A percentile compares a stretch with the other conserved stretches of the same genome.
These are phyloP conservation scores for Euclidium syriacum DNA, from an alignment of 345 rosid species.

Conservation along the genomic window DNA sequence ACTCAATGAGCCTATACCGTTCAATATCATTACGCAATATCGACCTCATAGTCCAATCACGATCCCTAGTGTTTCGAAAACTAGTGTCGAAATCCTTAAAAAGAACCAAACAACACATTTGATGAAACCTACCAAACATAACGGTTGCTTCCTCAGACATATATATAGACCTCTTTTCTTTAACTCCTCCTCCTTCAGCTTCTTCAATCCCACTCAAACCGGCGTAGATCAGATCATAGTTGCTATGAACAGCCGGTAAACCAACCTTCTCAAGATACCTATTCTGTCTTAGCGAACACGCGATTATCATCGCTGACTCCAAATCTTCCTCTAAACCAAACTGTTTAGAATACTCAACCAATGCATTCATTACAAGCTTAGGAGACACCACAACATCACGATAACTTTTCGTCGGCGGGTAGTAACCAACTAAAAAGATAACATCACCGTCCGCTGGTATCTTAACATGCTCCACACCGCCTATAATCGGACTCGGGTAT, in stretches of 20 bases:
- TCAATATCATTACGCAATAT: neutral
- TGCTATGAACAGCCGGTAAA: neutral
- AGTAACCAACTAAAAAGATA: conserved; percentile 9
- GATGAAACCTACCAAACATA: neutral
- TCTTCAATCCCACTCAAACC: neutral
- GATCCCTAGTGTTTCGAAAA: neutral
- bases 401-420: neutral
- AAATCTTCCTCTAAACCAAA: conserved; percentile 54
- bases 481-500: neutral
- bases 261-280: neutral
- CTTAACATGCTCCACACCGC: conserved; percentile 13
- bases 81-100: conserved; percentile 11
- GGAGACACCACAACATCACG: neutral
- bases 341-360: conserved; percentile 36
- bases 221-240: neutral
- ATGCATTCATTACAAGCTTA: neutral
- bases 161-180: neutral
- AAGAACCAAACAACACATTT: neutral
- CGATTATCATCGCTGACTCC: conserved; percentile 46
- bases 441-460: neutral
- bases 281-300: conserved; percentile 28
- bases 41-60: neutral
- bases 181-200: neutral
- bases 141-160: neutral
- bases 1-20: neutral